A percentile compares a stretch with the other conserved stretches of the same genome.
Evolutionary conservation across 257 asterid genomes (phyloP).

Genomic region (Plectranthus barbatus): DNA sequence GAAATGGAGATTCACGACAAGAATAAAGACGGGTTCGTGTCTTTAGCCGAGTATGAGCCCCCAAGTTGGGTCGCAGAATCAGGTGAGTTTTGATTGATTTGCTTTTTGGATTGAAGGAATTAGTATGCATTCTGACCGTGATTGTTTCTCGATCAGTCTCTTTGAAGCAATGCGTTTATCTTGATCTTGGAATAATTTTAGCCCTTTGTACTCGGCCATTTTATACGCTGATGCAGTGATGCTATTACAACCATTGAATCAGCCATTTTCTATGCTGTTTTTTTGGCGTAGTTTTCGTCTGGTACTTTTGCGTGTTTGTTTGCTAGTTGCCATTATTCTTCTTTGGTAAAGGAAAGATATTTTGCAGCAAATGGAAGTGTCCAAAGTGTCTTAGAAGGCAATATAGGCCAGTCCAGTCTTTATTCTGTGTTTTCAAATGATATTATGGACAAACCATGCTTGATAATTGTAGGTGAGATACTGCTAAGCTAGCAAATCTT

Average conservation of each 20-base stretch:
- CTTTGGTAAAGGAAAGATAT: background rate
- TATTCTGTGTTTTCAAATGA: background rate
- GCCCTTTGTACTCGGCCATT: background rate
- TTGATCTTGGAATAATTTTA: background rate
- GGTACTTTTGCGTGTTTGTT: background rate
- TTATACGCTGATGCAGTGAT: too few species aligned
- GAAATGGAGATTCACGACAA: conserved; percentile 85
- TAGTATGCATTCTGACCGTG: background rate
- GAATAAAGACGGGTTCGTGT: conserved; percentile 76
- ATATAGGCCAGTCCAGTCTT: background rate
- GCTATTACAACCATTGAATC: background rate
- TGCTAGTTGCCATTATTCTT: background rate
- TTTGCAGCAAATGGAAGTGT: background rate
- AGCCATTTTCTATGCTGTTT: background rate
- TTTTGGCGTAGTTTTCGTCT: background rate
- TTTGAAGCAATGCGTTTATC: background rate
- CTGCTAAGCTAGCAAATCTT: background rate
- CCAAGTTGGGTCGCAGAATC: conserved; percentile 69
- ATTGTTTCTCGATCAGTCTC: background rate
- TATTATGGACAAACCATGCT: background rate
- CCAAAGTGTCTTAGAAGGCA: background rate
- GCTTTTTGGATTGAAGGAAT: background rate
- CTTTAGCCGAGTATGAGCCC: conserved; percentile 78
- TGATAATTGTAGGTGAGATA: background rate
- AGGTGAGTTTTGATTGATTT: conserved; percentile 30